Percentiles rank a stretch among this genome's conserved stretches.
Conservation (phyloP, 345 rosid genomes). For the Citrus reticulata region DNA sequence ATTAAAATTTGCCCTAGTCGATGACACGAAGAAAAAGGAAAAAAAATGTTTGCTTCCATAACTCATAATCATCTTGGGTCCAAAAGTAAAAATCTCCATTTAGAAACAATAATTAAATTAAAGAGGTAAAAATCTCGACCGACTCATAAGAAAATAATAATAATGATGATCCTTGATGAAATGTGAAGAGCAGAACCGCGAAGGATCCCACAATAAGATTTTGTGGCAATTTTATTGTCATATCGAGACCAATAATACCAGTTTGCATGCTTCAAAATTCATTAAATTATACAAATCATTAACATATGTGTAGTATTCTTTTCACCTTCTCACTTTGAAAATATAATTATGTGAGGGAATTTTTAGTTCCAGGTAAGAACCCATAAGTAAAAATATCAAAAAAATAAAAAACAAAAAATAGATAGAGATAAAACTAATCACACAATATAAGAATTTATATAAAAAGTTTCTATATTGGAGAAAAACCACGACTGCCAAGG, state of each 20-base stretch:
- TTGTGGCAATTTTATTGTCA: neutral
- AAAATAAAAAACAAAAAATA: too few species aligned
- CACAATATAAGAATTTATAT: too few species aligned
- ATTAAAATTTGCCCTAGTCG: too few species aligned
- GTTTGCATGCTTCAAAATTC: conserved; percentile 4
- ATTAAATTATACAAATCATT: neutral
- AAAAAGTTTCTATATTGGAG: too few species aligned
- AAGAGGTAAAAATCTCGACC: conserved; percentile 2
- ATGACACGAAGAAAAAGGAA: too few species aligned
- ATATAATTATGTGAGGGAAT: neutral
- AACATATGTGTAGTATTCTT: neutral
- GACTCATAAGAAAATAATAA: neutral
- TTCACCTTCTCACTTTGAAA: conserved; percentile 15
- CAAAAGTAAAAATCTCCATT: neutral
- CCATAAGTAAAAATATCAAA: too few species aligned
- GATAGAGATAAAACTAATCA: too few species aligned
- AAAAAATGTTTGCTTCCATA: too few species aligned
- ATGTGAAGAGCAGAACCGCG: conserved; percentile 17
- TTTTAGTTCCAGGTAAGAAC: too few species aligned
- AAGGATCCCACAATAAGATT: conserved; percentile 24
- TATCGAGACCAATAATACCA: neutral
- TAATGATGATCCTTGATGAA: neutral
- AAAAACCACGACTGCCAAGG: too few species aligned
- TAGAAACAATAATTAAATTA: neutral
- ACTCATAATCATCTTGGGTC: neutral